Conservation (phyloP, 140 eudicot genomes). For the Cichorium intybus region DNA sequence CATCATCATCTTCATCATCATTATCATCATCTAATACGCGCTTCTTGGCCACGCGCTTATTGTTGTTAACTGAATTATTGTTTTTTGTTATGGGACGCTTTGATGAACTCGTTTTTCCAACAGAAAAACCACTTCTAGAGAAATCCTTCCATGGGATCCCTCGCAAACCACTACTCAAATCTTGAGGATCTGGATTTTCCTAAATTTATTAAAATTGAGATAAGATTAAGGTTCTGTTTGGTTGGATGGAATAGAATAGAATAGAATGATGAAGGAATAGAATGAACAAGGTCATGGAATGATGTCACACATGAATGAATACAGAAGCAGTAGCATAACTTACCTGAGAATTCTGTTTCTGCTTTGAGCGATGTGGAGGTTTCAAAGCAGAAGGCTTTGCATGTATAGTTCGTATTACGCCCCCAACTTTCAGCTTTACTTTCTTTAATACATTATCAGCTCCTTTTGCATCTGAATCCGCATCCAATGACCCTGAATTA, state of each 20-base stretch:
- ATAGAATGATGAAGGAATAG: too few species aligned
- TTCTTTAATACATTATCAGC: constrained; percentile 29
- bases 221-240: too few species aligned
- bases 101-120: constrained; percentile 27
- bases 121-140: constrained; percentile 40
- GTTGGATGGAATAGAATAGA: too few species aligned
- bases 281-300: too few species aligned
- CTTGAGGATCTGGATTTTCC: constrained; percentile 33
- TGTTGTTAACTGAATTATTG: constrained; percentile 40
- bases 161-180: constrained; percentile 29
- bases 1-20: constrained; percentile 65
- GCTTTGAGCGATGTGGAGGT: constrained; percentile 5
- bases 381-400: constrained; percentile 18
- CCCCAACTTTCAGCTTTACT: constrained; percentile 42
- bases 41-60: constrained; percentile 46
- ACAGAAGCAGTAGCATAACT: constrained; percentile 8
- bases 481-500: constrained; percentile 26
- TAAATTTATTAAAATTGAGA: too few species aligned
- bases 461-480: constrained; percentile 20
- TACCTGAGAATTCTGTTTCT: constrained; percentile 31
- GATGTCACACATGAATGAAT: not conserved
- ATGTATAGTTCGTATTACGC: constrained; percentile 34
- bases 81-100: constrained; percentile 19
- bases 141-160: constrained; percentile 63
- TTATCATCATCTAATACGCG: constrained; percentile 38